phyloP scores from a whole-genome alignment of 371 early-diverging fungal genomes.

The Aphelidium insulamus region DNA sequence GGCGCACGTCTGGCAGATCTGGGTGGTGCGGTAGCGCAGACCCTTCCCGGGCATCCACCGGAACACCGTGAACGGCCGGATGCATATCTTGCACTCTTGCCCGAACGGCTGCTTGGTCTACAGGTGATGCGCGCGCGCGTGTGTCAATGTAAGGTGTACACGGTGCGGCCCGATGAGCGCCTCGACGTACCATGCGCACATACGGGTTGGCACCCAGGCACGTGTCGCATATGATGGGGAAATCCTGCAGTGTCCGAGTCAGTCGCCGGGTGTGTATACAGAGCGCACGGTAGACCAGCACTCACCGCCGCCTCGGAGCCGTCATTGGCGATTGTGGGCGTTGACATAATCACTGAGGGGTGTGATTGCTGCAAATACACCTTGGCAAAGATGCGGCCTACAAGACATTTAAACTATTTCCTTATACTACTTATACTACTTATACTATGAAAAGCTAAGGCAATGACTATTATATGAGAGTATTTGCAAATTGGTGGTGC shows the following conservation, averaged over 20 bases:
- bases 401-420: no score
- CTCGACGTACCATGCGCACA: conserved; percentile 65
- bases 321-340: no score
- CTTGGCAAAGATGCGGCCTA: no score
- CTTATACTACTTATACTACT: no score
- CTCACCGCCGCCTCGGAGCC: no score
- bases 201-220: conserved; percentile 94
- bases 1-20: conserved; percentile 89
- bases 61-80: conserved; percentile 85
- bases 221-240: conserved; percentile 80
- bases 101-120: conserved; percentile 59
- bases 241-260: conserved; percentile 44
- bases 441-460: no score
- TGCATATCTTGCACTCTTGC: conserved; percentile 86
- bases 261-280: no score
- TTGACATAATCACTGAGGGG: no score
- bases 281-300: no score
- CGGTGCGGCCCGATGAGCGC: neutral
- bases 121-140: neutral
- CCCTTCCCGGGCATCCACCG: conserved; percentile 87
- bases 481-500: no score
- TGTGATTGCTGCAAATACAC: no score
- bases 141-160: neutral
- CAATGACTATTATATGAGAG: no score
- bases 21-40: conserved; percentile 88